Base-by-base conservation (phyloP, 371 early-diverging fungal species). In the Mortierella sp. region DNA sequence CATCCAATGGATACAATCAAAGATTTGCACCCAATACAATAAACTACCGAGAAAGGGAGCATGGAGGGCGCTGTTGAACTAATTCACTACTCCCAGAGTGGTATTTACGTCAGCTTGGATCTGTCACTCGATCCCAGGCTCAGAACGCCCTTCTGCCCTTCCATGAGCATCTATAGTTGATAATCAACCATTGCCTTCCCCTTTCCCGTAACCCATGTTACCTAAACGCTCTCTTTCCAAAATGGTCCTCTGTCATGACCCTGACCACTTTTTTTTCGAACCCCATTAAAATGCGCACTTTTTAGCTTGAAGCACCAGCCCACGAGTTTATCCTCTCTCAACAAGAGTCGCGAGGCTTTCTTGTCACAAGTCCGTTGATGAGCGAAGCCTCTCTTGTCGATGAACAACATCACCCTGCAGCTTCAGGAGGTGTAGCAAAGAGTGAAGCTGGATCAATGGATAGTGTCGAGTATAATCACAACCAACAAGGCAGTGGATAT, bases 311-410 rank as follows among this genome's bases (percentile, higher is more conserved):
- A 15, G 42, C 72, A 8, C 66, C 66, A 29, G 37, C 37, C 40
- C 68, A 61, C 55, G 71, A 67, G 32, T 72, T 72, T n/a, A 72
- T 78, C 57, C 70, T 78, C 12, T 34, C 61, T 12, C 78, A 72
- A 9, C 69, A 72, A 59, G 78, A 76, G 59, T n/a, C n/a, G n/a
- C 69, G 60, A 10, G 66, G 70, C 34, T 58, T 64, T 53, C 62
- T 78, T 23, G 72, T 78, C 58, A 66, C 69, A 28, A 78, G 78
- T 58, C 78, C 78, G 22, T 31, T 69, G 59, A 78, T 78, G 78
- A 78, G 78, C 35, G 78, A 78, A 61, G 78, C 78, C 15, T 66
- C 70, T 15, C 66, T 78, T 10, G 59, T 70, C 19, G 78, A 66
- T 29, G 78, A 79, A 32, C 66, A 32, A 10, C 70, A 51, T 23